Evolutionary conservation across 2,329 filamentous ascomycete genomes (phyloP).

Genomic region (Camillea tinctor): DNA sequence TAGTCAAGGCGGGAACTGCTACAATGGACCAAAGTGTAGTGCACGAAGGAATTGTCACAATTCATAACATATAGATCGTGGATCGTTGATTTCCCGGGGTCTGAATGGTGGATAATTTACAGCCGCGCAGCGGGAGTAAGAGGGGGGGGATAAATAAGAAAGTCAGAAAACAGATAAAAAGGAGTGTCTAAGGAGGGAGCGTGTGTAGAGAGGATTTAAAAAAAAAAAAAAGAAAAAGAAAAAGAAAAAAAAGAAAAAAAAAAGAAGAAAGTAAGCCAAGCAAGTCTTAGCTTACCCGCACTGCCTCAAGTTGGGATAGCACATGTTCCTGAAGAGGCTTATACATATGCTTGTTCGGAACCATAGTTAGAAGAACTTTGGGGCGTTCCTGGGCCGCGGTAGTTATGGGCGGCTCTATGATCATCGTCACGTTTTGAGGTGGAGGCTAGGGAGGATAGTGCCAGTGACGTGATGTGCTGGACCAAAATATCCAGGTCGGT

Average conservation of each 20-base stretch:
- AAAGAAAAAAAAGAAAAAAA: too few relatives aligned
- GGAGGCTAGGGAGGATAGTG: constrained; percentile 17
- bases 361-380: constrained; percentile 19
- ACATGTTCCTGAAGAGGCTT: constrained; percentile 6
- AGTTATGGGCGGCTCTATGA: constrained; percentile 23
- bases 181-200: background rate
- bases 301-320: constrained; percentile 12
- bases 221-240: background rate
- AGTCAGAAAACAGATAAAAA: too few relatives aligned
- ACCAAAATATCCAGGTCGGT: background rate
- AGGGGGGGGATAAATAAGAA: background rate
- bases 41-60: background rate
- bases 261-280: background rate
- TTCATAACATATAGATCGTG: background rate
- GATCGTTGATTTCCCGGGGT: background rate
- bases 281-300: background rate
- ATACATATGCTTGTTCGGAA: constrained; percentile 17
- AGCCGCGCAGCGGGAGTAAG: background rate
- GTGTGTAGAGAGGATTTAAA: background rate
- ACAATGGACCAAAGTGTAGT: background rate
- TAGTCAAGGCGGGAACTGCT: background rate
- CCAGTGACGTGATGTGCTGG: constrained; percentile 18
- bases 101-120: constrained; percentile 15
- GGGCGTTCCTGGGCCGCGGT: constrained; percentile 19
- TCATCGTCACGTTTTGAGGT: constrained; percentile 17